Base-by-base conservation (phyloP, 139 green algal species). In the Chlorella sp. region DNA sequence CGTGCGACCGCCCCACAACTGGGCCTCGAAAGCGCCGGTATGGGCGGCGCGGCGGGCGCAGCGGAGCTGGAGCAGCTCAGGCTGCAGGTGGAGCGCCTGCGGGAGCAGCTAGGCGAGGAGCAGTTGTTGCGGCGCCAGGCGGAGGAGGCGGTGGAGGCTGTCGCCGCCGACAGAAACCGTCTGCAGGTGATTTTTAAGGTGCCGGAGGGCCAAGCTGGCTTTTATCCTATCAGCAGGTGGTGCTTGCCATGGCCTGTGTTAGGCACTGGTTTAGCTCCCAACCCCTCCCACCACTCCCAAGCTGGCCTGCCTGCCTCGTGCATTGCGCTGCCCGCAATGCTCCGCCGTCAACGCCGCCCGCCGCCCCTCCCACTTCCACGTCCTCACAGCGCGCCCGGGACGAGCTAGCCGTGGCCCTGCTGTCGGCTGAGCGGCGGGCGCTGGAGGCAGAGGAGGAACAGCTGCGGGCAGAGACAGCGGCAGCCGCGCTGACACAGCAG, bases 361-460 rank as follows among this genome's bases (percentile, higher is more conserved):
- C 36, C 15, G 19, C 77, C 77, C 30, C 71, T 79, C 21, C 48
- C 48, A 57, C n/a, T 40, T 19, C 75, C 37, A 21, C 42, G 30
- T 14, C 42, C 32, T 12, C 28, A 15, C 79, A 85, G 79, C 79
- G 48, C 3, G 85, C 85, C 0, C 85, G 85, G 0, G 85, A 89
- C 19, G 85, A 89, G 71, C 85, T 89, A 3, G 85, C 85, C 3
- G 24, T 76, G 0, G 81, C 87, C 0, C 76, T 96, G 85, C 86
- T 95, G 21, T 77, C 91, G 9, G 92, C 91, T 34, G 81, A 94
- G 83, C 36, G 90, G 36, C 86, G 90, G 5, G 93, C 93, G 28
- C 40, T 69, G 21, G 93, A 97, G 37, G 94, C 93, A 66, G 92
- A 96, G 78, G 92, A 95, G 76, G 95, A 97, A 85, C 94, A 95